Base-by-base conservation (phyloP, 2,329 filamentous ascomycete genomes). In the Ophiocordyceps camponoti-floridani region DNA sequence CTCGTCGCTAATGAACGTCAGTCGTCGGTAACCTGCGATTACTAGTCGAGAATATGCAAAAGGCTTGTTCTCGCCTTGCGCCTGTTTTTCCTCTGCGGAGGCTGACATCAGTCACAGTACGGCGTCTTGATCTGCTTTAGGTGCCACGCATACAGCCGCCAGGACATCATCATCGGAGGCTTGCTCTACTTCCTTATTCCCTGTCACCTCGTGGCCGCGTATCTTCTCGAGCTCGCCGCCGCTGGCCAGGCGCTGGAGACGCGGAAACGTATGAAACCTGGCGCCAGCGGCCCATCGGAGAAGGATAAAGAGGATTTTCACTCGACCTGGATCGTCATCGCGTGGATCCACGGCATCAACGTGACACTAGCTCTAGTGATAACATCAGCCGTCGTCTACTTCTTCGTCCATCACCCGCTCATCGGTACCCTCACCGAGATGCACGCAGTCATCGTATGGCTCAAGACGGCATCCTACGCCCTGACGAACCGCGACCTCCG, bases 11-110 rank as follows among this genome's bases (percentile, higher is more conserved):
- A 53, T 52, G 46, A 46, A 47, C 43, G 40, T 37, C 48, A 87
- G 85, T 96, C 56, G 86, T 89, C 43, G 91, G 88, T 55, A 98
- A 98, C 59, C 64, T 98, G 44, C 80, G 91, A 50, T 71, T 98
- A 55, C 85, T 96, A 67, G 87, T 98, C 57, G 91, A 96, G 63
- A 98, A 98, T 58, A 85, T 89, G 53, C 84, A 89, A 68, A 95
- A 95, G 73, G 84, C 27, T 85, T 58, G 48, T 50, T 50, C 18
- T 45, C 18, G 7, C 14, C 11, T 6, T 14, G 7, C 8, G 7
- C 23, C 5, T 5, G 4, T 35, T 18, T 27, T 16, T 16, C 10
- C n/a, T 19, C 31, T 5, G 19, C 33, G 19, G 38, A 44, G 12
- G 44, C 41, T 46, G 19, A 44, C 27, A n/a, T 13, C n/a, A 18